Conservation (phyloP, 1,139 yeast genomes). For the Zygosaccharomyces pseudobailii region DNA sequence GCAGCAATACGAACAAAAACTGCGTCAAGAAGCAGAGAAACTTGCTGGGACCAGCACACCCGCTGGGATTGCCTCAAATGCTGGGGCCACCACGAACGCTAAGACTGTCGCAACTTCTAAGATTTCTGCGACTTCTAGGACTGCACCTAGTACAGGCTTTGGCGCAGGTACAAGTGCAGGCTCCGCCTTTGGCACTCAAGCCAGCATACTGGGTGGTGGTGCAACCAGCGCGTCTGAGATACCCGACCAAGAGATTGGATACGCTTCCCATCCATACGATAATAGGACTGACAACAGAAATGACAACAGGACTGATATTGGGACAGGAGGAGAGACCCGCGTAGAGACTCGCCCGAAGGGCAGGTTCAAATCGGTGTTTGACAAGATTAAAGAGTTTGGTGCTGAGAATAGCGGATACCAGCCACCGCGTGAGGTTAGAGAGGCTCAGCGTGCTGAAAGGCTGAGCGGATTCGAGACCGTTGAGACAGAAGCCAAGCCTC, state of each 20-base stretch:
- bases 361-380: conserved; percentile 24
- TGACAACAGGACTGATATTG: neutral
- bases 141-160: neutral
- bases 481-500: neutral
- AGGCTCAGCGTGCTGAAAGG: neutral
- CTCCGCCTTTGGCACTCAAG: neutral
- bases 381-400: conserved; percentile 32
- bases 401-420: conserved; percentile 33
- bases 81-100: too few relatives aligned
- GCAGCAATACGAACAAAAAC: neutral
- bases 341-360: conserved; percentile 10
- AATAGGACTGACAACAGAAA: neutral
- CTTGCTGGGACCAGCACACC: too few relatives aligned
- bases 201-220: neutral
- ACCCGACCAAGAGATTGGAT: neutral
- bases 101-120: too few relatives aligned
- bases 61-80: too few relatives aligned
- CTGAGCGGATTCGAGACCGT: neutral
- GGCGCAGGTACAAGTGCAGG: neutral
- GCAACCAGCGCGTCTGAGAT: neutral
- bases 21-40: too few relatives aligned
- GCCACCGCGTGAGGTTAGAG: conserved; percentile 17
- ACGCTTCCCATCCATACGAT: neutral
- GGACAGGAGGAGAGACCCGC: neutral
- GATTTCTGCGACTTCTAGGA: neutral